These are phyloP conservation scores for Funneliformis caledonium DNA, from an alignment of 371 early-diverging fungal genomes.

Conservation along the genomic window DNA sequence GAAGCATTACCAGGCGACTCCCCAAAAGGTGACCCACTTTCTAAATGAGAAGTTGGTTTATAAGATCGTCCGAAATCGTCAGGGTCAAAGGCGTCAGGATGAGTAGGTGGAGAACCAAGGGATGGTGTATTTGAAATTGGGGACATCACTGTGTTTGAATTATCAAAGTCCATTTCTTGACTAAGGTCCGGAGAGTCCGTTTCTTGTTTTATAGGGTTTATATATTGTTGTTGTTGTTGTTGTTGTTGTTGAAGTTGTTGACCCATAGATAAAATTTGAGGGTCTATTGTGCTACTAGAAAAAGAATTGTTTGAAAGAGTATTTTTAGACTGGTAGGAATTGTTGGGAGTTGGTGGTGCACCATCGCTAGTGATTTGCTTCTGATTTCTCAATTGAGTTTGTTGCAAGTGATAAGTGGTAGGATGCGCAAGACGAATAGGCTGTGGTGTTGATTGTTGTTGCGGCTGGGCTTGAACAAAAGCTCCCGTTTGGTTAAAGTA, in stretches of 20 bases:
- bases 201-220: conserved; percentile 19
- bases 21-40: background rate
- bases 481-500: background rate
- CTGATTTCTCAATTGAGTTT: conserved; percentile 7
- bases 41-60: background rate
- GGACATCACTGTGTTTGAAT: background rate
- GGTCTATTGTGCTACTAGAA: conserved; percentile 20
- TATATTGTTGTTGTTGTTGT: background rate
- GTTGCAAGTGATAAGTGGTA: background rate
- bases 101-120: background rate
- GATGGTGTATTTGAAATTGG: background rate
- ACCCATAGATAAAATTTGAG: background rate
- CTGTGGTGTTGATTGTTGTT: conserved; percentile 5
- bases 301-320: background rate
- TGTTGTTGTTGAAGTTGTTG: background rate
- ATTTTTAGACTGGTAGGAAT: conserved; percentile 11
- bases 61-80: background rate
- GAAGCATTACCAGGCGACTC: conserved; percentile 8
- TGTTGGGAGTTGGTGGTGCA: conserved; percentile 23
- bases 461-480: background rate
- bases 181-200: background rate
- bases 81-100: background rate
- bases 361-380: background rate
- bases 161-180: background rate
- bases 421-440: conserved; percentile 7